Conservation (phyloP, 768 basidiomycete species). For the Phallus indusiatus region DNA sequence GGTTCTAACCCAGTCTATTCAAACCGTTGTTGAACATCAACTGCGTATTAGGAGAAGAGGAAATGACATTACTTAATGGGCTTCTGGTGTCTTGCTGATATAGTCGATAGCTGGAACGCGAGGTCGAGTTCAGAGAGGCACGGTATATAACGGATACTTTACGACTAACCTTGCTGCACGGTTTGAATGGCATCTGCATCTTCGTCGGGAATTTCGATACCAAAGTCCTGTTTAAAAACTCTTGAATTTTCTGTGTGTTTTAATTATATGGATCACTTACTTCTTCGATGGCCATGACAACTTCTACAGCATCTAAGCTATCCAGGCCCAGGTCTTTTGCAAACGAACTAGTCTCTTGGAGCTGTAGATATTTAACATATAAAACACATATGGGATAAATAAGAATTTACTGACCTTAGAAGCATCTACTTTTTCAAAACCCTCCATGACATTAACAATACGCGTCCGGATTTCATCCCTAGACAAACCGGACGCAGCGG, state of each 20-base stretch:
- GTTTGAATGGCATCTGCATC: constrained; percentile 94
- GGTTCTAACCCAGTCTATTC: neutral
- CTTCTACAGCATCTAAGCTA: constrained; percentile 94
- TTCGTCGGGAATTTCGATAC: constrained; percentile 94
- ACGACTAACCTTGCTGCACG: constrained; percentile 71
- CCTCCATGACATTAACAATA: constrained; percentile 75
- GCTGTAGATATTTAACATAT: constrained; percentile 30
- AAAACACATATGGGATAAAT: constrained; percentile 5
- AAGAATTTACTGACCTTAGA: constrained; percentile 45
- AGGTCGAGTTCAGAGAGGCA: constrained; percentile 4
- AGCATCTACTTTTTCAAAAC: constrained; percentile 81
- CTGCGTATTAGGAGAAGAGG: neutral
- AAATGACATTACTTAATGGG: neutral
- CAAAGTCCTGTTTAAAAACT: constrained; percentile 64
- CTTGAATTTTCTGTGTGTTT: neutral
- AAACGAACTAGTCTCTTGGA: constrained; percentile 59
- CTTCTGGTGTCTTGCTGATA: constrained; percentile 87
- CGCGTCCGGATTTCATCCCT: constrained; percentile 62
- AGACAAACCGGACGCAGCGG: constrained; percentile 56
- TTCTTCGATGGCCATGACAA: constrained; percentile 99
- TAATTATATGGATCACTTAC: constrained; percentile 22
- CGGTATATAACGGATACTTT: constrained; percentile 11
- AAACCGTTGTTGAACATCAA: neutral
- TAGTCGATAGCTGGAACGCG: constrained; percentile 76
- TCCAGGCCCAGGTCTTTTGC: constrained; percentile 82